phyloP scores from a whole-genome alignment of 2,329 filamentous ascomycete genomes.

The Penicillium sp. region DNA sequence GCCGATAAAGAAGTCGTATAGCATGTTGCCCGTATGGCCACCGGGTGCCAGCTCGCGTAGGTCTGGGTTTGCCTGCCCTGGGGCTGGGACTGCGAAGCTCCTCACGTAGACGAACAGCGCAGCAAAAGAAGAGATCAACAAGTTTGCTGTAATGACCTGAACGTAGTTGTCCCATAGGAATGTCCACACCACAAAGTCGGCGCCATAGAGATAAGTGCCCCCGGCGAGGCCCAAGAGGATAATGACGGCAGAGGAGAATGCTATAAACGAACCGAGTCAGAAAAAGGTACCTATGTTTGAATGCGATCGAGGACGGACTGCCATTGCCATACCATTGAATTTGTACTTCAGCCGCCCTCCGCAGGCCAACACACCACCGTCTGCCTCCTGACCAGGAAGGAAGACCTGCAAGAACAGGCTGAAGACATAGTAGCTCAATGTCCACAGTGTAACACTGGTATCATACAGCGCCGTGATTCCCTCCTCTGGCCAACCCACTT shows the following conservation, averaged over 20 bases:
- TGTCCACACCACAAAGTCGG: slow-evolving; percentile 83
- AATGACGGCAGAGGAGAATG: slow-evolving; percentile 70
- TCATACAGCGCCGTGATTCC: slow-evolving; percentile 70
- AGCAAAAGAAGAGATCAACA: slow-evolving; percentile 70
- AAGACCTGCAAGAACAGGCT: slow-evolving; percentile 72
- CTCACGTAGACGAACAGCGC: slow-evolving; percentile 76
- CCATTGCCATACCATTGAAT: slow-evolving; percentile 62
- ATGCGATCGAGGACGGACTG: neutral
- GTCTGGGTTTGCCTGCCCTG: slow-evolving; percentile 62
- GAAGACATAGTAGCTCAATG: slow-evolving; percentile 73
- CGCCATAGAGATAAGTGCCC: slow-evolving; percentile 73
- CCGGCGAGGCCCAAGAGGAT: slow-evolving; percentile 69
- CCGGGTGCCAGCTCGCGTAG: slow-evolving; percentile 77
- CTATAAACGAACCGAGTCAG: slow-evolving; percentile 43
- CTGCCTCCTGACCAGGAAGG: slow-evolving; percentile 68
- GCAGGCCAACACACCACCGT: slow-evolving; percentile 67
- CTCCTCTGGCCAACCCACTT: slow-evolving; percentile 75
- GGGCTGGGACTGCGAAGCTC: slow-evolving; percentile 72
- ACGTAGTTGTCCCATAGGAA: slow-evolving; percentile 91
- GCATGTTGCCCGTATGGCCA: slow-evolving; percentile 75
- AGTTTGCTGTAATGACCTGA: slow-evolving; percentile 78
- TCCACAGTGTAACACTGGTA: slow-evolving; percentile 65
- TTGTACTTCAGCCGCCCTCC: slow-evolving; percentile 79
- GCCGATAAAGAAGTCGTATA: slow-evolving; percentile 97
- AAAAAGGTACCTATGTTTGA: neutral